Evolutionary conservation across 768 basidiomycete genomes (phyloP), one percentile per base, ranked within the genome.

Genomic region (Cystobasidium onofrii): DNA sequence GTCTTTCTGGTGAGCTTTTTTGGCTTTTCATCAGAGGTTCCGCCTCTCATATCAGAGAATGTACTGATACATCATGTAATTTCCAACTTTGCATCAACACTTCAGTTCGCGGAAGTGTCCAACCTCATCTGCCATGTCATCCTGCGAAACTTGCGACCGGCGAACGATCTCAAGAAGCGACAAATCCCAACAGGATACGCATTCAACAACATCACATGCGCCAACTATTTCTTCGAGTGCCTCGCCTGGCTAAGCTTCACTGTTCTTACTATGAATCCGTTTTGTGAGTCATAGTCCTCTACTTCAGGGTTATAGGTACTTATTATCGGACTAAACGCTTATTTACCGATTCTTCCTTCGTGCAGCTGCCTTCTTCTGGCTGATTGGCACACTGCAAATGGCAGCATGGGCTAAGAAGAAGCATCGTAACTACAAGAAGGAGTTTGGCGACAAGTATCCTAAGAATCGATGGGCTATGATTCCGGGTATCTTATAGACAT

Each of bases 211-310:
- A 85, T 94, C 46, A 89, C 91, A 6, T 90, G 86, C 83, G 92
- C 95, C 18, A 97, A 99, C 81, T 99, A 99, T 83, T 88, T 90
- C 80, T 97, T 94, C 79, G 96, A 99, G 82, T 85, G 83, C 9
- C 74, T 95, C 29, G 88, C 83, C 0, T 96, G 95, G 91, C 78
- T 84, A 2, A 83, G 85, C 18, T 84, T 96, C 63, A 85, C 85
- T 27, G 83, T 84, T 25, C 88, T 98, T 87, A 92, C 92, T 1
- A 86, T 88, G 34, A 90, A 88, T 78, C 83, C 86, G 76, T 86
- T 86, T 52, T 86, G 92, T 91, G 78, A 64, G 89, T 84, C 55
- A 39, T 23, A 2, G 3, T 23, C 6, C 36, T 12, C 15, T 60
- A 54, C 27, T 50, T 36, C n/a, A 4, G 33, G 20, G 25, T 27